phyloP scores from a whole-genome alignment of 805 yeast species.

The Starmerella tilneyi region DNA sequence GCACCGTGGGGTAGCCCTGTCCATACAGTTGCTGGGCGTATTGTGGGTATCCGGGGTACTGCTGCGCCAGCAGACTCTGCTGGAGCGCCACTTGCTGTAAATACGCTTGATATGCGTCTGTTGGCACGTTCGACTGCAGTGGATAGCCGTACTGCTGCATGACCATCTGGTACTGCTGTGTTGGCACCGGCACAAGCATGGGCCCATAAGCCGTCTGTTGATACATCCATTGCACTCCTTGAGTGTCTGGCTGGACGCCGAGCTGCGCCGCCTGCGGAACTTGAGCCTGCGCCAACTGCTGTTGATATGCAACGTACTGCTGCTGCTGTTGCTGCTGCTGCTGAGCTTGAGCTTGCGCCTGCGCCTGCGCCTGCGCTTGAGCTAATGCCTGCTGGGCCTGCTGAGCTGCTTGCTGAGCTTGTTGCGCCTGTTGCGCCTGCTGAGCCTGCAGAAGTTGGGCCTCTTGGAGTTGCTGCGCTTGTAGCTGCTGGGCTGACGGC shows the following conservation, averaged over 20 bases:
- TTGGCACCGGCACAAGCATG: slow-evolving; percentile 24
- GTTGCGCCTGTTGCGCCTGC: background rate
- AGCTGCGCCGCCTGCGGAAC: slow-evolving; percentile 2
- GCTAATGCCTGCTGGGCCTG: background rate
- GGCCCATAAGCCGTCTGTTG: slow-evolving; percentile 22
- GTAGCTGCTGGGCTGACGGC: background rate
- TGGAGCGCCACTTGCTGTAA: slow-evolving; percentile 15
- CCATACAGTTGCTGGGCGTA: background rate
- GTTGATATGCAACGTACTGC: slow-evolving; percentile 1
- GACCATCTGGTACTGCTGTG: slow-evolving; percentile 19
- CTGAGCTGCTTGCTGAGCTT: slow-evolving; percentile 2
- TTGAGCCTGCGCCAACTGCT: background rate
- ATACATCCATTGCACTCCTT: slow-evolving; percentile 13
- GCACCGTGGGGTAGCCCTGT: background rate
- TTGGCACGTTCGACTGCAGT: background rate
- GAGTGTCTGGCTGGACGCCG: background rate
- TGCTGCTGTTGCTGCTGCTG: slow-evolving; percentile 3
- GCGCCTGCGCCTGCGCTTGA: slow-evolving; percentile 1
- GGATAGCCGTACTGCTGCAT: slow-evolving; percentile 11
- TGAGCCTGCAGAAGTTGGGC: background rate
- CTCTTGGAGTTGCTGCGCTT: background rate
- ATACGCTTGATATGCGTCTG: slow-evolving; percentile 16
- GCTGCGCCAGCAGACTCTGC: slow-evolving; percentile 9
- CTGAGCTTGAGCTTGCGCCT: background rate
- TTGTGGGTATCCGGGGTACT: slow-evolving; percentile 1